Base-by-base conservation (phyloP, 371 early-diverging fungal genomes). In the Mortierella sp. region DNA sequence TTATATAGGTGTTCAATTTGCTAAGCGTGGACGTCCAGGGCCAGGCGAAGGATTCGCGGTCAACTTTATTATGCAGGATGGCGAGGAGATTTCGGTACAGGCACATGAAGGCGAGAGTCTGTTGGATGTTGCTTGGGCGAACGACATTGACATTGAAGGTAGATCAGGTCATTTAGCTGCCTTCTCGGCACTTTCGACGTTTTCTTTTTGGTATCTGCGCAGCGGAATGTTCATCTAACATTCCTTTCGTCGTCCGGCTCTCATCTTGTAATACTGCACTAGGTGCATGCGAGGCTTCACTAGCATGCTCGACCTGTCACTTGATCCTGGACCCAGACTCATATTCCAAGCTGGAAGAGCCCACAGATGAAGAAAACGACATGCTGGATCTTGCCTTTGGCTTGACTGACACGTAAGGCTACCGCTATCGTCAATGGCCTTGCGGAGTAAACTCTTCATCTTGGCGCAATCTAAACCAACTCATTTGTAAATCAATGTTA, bases 361-460 rank as follows among this genome's bases (percentile, higher is more conserved):
- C 99, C 1, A 93, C 96, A 0, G 99, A 99, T 83, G 99, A 99
- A 89, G 99, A 99, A 81, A 98, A 99, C 88, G 99, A 99, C 89
- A 98, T 99, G 97, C 89, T 99, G 72, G 99, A 99, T 90, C 90
- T 98, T 84, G 99, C 99, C 10, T 99, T 98, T 91, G 99, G 97
- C 7, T 90, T 98, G 80, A 98, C 98, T 11, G 97, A 97, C 71
- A 99, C 99, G 91, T 84, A 78, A 75, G 84, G 12, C 32, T 16
- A 35, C 70, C 7, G 49, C 14, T 14, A 14, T 24, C 21, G 2
- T 21, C 10, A 10, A 65, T 0, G 35, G 38, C 4, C 21, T 65
- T 21, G 38, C 65, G 68, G 38, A 27, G 24, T 4, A 32, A 48
- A n/a, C 27, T 51, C 18, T 49, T 24, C 32, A 11, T 12, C 38